Conservation (phyloP, 1,284 basidiomycete genomes). For the Rhodotorula sp. region DNA sequence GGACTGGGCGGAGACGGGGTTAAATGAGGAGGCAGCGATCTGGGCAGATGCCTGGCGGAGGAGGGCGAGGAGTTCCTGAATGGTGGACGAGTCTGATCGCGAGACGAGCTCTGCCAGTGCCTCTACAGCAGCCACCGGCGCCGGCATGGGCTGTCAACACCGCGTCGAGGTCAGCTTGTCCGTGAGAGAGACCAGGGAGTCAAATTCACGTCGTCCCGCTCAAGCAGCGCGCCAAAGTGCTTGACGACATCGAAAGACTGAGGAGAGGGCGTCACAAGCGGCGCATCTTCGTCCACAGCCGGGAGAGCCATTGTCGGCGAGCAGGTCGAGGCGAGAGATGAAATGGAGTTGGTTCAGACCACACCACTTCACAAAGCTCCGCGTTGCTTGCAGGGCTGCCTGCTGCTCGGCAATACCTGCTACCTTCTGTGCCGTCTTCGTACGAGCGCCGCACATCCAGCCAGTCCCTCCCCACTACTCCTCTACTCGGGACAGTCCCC, state of each 20-base stretch:
- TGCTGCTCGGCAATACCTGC: too few species aligned
- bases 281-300: conserved; percentile 3
- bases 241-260: conserved; percentile 32
- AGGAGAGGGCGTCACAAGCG: neutral
- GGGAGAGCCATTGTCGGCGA: neutral
- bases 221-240: conserved; percentile 33
- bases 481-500: neutral
- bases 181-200: neutral
- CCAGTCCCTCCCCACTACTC: neutral
- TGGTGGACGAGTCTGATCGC: conserved; percentile 70
- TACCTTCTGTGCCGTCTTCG: too few species aligned
- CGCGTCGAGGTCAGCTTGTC: neutral
- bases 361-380: neutral
- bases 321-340: neutral
- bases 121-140: conserved; percentile 82
- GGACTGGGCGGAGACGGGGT: conserved; percentile 81
- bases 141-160: conserved; percentile 61
- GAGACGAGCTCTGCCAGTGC: conserved; percentile 73
- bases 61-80: conserved; percentile 82
- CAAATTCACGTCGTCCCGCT: conserved; percentile 35
- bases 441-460: too few species aligned
- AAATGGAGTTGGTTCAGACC: neutral
- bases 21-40: conserved; percentile 64
- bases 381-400: neutral
- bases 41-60: conserved; percentile 70